Evolutionary conservation across 371 early-diverging fungal genomes (phyloP).

Genomic region (Mortierella sp.): DNA sequence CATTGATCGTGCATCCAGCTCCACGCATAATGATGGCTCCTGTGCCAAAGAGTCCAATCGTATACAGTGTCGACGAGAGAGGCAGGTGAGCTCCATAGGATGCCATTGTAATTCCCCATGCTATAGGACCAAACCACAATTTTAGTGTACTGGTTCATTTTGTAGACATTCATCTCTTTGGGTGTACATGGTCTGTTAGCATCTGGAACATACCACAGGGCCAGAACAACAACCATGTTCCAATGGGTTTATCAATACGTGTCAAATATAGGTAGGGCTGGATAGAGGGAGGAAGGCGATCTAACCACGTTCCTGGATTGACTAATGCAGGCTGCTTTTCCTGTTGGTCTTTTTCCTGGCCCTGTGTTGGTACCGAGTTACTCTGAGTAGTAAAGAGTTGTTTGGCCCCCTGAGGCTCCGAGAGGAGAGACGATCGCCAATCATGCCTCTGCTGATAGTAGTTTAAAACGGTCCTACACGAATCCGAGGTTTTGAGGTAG

Average conservation of each 20-base stretch:
- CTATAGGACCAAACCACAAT: constrained; percentile 45
- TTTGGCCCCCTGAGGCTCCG: background rate
- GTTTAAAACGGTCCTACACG: too few relatives aligned
- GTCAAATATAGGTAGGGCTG: constrained; percentile 82
- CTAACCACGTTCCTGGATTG: constrained; percentile 49
- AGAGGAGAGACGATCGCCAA: too few relatives aligned
- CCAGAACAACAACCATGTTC: constrained; percentile 91
- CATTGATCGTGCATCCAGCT: constrained; percentile 97
- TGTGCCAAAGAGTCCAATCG: constrained; percentile 85
- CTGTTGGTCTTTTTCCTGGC: background rate
- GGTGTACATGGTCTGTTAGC: too few relatives aligned
- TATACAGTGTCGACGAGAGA: constrained; percentile 61
- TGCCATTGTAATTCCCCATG: constrained; percentile 88
- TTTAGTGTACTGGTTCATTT: too few relatives aligned
- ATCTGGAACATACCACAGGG: constrained; percentile 75
- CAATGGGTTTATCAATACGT: constrained; percentile 92
- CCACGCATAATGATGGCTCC: constrained; percentile 97
- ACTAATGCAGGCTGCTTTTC: too few relatives aligned
- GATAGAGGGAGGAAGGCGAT: constrained; percentile 55
- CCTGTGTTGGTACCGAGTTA: background rate
- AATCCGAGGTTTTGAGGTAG: too few relatives aligned
- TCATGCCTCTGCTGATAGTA: too few relatives aligned
- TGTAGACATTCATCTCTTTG: too few relatives aligned
- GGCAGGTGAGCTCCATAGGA: constrained; percentile 68
- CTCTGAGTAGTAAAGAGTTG: background rate